Conservation (phyloP, 495 filamentous ascomycete genomes). For the Podospora comata region DNA sequence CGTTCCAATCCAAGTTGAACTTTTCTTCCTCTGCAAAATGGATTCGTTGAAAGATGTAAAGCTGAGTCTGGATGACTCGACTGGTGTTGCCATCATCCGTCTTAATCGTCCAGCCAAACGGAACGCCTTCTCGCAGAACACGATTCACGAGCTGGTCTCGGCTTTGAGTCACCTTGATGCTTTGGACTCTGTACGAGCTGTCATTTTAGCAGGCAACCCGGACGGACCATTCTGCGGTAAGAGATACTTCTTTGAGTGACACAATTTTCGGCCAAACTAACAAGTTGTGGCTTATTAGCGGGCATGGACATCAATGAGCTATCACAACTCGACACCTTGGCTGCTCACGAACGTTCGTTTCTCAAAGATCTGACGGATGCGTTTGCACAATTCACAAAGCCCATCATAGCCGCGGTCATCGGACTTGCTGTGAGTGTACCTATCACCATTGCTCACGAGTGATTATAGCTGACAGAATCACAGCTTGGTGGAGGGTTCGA, state of each 20-base stretch:
- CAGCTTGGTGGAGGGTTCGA: slow-evolving; percentile 41
- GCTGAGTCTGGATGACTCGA: slow-evolving; percentile 9
- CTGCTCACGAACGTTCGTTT: slow-evolving; percentile 16
- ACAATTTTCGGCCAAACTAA: no score
- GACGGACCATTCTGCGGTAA: slow-evolving; percentile 36
- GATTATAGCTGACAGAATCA: neutral
- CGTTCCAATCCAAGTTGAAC: no score
- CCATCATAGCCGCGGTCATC: slow-evolving; percentile 37
- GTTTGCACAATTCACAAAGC: slow-evolving; percentile 33
- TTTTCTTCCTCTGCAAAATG: neutral
- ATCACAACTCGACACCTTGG: slow-evolving; percentile 19
- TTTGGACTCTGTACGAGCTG: slow-evolving; percentile 28
- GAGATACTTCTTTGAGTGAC: slow-evolving; percentile 1
- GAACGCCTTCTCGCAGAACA: slow-evolving; percentile 39
- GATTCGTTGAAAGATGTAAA: slow-evolving; percentile 5
- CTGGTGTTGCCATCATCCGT: slow-evolving; percentile 32
- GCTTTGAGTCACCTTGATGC: slow-evolving; percentile 27
- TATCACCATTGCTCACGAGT: no score
- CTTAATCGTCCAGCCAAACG: slow-evolving; percentile 38
- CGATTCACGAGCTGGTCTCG: slow-evolving; percentile 29
- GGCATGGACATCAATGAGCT: slow-evolving; percentile 42
- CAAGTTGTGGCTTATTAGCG: slow-evolving; percentile 20
- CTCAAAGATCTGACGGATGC: slow-evolving; percentile 37
- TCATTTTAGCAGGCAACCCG: slow-evolving; percentile 36
- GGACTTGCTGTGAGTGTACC: slow-evolving; percentile 31